These are phyloP conservation scores for Acacia confusa DNA, from an alignment of 306 rosid genomes.

Conservation along the genomic window DNA sequence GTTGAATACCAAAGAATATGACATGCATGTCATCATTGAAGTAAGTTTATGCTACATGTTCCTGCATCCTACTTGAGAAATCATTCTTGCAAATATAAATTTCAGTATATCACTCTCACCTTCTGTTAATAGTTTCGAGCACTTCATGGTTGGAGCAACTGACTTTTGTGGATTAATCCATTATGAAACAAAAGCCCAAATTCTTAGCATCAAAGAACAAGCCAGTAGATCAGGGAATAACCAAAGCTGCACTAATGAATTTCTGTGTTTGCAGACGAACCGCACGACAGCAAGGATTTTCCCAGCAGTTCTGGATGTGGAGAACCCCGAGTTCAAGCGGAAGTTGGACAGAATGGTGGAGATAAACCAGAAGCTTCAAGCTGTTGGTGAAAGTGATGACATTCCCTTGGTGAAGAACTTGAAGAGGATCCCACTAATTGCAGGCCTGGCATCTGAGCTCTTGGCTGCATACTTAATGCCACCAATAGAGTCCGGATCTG, in stretches of 20 bases:
- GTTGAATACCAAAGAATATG: constrained; percentile 86
- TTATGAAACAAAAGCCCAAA: not conserved
- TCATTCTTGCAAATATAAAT: not conserved
- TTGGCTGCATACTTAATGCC: constrained; percentile 92
- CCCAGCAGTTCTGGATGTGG: constrained; percentile 95
- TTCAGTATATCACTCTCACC: not conserved
- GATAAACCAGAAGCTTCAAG: constrained; percentile 71
- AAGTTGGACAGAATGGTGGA: constrained; percentile 89
- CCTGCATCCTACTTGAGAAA: not conserved
- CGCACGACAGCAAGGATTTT: constrained; percentile 95
- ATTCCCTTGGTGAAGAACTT: constrained; percentile 81
- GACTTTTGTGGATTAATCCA: not conserved
- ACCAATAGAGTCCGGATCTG: constrained; percentile 96
- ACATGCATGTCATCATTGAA: constrained; percentile 99
- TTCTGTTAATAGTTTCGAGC: not conserved
- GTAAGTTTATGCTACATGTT: constrained; percentile 43
- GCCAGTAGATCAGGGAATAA: not conserved
- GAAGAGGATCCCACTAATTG: constrained; percentile 82
- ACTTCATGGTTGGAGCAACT: not conserved
- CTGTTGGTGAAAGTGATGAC: constrained; percentile 69
- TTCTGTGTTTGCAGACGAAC: constrained; percentile 67
- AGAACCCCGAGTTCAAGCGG: constrained; percentile 95
- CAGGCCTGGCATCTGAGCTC: constrained; percentile 80
- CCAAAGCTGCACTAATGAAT: not conserved
- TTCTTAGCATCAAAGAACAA: constrained; percentile 4